Evolutionary conservation across 257 asterid species (phyloP).

Genomic region (Petrea volubilis): DNA sequence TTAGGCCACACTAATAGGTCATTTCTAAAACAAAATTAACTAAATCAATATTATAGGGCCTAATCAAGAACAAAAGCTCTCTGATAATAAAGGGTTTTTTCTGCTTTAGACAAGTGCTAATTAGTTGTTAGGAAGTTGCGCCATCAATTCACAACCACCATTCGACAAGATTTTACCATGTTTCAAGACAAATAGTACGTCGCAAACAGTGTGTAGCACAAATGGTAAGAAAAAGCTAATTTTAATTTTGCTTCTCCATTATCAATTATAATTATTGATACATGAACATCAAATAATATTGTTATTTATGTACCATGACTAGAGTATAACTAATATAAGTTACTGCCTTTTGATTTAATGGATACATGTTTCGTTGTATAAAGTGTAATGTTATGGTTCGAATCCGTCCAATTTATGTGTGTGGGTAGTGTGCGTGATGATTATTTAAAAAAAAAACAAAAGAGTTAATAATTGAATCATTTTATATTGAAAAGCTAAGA

Average conservation of each 20-base stretch:
- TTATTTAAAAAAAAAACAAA: too few relatives aligned
- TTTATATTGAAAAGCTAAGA: too few relatives aligned
- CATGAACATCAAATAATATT: too few relatives aligned
- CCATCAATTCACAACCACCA: slow-evolving; percentile 56
- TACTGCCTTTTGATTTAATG: too few relatives aligned
- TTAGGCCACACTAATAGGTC: slow-evolving; percentile 22
- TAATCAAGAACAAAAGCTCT: slow-evolving; percentile 24
- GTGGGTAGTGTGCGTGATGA: too few relatives aligned
- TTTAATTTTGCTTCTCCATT: neutral
- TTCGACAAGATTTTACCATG: slow-evolving; percentile 27
- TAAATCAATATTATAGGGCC: slow-evolving; percentile 10
- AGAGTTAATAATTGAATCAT: too few relatives aligned
- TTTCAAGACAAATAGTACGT: neutral
- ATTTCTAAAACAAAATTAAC: neutral
- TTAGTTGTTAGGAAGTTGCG: slow-evolving; percentile 52
- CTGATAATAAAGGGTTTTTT: neutral
- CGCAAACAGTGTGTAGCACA: neutral
- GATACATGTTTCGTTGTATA: too few relatives aligned
- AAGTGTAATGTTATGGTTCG: too few relatives aligned
- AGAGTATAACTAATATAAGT: too few relatives aligned
- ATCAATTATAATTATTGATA: neutral
- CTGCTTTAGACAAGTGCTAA: slow-evolving; percentile 16
- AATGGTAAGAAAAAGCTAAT: neutral
- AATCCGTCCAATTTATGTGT: too few relatives aligned
- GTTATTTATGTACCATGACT: too few relatives aligned